Base-by-base conservation (phyloP, 768 basidiomycete species). In the Xanthoconium purpureum region DNA sequence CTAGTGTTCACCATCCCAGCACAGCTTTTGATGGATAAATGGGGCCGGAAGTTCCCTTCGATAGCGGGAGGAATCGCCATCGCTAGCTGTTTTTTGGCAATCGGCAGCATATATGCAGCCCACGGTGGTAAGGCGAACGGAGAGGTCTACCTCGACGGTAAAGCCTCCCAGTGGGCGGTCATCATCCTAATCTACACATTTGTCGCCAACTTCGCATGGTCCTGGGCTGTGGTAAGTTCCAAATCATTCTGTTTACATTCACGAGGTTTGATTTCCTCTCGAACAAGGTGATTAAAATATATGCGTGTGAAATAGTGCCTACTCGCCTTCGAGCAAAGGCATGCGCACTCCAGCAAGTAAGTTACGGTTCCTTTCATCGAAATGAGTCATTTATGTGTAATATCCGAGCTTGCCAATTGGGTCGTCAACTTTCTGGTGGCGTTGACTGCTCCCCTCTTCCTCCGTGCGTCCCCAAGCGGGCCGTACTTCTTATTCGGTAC, bases 141-240 rank as follows among this genome's bases (percentile, higher is more conserved):
- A 13, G 57, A 58, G 35, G 61, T 68, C 36, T 57, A 69, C 32
- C 61, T 71, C 29, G 46, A 46, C 2, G 60, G 61, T 17, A 71
- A 62, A 57, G 18, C 37, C 24, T 53, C 63, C 6, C 65, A 74
- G 42, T 79, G 74, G 73, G 69, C 70, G 3, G 71, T 78, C 44
- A 77, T 81, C 59, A 69, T 72, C 29, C 62, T 80, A n/a, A 78
- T 81, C 63, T 79, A 80, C 59, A 47, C 77, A 46, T 81, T 79
- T 56, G 67, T 79, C 30, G 67, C 76, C 39, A 74, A 72, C 33
- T 80, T 78, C 55, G 62, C 73, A 5, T 65, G 71, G 55, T 75
- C 72, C 40, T 80, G 80, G 79, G 78, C 76, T 15, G 68, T 80
- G 55, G 73, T 73, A 12, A 50, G 69, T 58, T 47, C 12, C 13